phyloP scores from a whole-genome alignment of 2,329 filamentous ascomycete species.

The Colletotrichum sp. region DNA sequence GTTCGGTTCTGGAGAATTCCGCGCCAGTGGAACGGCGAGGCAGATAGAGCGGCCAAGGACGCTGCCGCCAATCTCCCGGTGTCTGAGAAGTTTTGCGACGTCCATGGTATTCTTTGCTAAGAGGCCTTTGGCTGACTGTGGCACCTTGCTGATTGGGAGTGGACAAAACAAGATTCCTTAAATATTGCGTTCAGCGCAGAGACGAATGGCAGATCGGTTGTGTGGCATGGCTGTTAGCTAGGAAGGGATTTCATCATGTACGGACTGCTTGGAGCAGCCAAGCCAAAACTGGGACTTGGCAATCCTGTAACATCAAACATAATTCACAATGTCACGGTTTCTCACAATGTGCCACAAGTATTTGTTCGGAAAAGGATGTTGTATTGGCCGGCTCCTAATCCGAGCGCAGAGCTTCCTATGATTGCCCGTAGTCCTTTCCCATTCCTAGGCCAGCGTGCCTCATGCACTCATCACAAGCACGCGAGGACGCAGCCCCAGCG shows the following conservation, averaged over 20 bases:
- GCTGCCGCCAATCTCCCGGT: slow-evolving; percentile 22
- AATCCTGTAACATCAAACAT: background rate
- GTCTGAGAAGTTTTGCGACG: background rate
- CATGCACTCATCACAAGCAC: background rate
- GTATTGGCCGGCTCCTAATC: slow-evolving; percentile 16
- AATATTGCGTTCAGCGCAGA: background rate
- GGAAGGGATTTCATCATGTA: background rate
- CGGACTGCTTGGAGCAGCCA: background rate
- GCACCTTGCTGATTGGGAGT: background rate
- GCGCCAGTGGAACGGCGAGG: slow-evolving; percentile 44
- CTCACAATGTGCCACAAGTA: background rate
- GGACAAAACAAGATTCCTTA: background rate
- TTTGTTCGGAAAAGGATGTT: background rate
- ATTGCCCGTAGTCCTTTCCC: slow-evolving; percentile 5
- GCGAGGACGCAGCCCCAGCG: background rate
- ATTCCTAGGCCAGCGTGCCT: background rate
- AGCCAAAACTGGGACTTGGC: background rate
- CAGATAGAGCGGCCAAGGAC: slow-evolving; percentile 44
- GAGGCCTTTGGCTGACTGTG: background rate
- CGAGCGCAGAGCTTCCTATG: slow-evolving; percentile 20
- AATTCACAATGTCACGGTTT: background rate
- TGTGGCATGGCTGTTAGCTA: no score
- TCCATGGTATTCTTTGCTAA: background rate
- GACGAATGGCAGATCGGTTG: background rate
- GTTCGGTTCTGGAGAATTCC: slow-evolving; percentile 52